These are phyloP conservation scores for Sclerotinia minor DNA, from an alignment of 2,329 filamentous ascomycete species.

Conservation along the genomic window DNA sequence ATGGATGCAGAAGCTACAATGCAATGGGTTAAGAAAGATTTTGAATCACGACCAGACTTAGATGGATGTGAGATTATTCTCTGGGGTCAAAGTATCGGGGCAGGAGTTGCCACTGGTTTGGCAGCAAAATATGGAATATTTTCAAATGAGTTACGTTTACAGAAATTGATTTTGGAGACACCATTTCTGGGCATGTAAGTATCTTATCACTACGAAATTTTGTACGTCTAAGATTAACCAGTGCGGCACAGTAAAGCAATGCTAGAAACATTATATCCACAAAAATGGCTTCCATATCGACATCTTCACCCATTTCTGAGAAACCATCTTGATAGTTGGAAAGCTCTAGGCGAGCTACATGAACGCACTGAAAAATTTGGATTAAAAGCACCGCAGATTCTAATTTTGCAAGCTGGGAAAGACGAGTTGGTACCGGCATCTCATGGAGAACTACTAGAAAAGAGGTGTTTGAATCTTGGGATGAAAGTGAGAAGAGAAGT, in stretches of 20 bases:
- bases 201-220: neutral
- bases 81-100: constrained; percentile 78
- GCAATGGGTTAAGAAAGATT: constrained; percentile 56
- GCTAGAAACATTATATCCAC: constrained; percentile 71
- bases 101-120: constrained; percentile 65
- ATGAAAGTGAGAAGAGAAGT: constrained; percentile 49
- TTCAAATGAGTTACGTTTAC: constrained; percentile 36
- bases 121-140: constrained; percentile 27
- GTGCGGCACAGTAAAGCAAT: constrained; percentile 53
- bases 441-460: constrained; percentile 50
- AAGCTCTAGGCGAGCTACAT: constrained; percentile 51
- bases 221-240: neutral
- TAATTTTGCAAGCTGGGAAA: constrained; percentile 57
- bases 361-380: constrained; percentile 36
- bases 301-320: constrained; percentile 73
- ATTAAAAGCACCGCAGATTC: constrained; percentile 27
- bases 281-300: constrained; percentile 76
- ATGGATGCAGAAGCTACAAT: constrained; percentile 66
- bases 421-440: constrained; percentile 59
- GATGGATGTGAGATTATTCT: constrained; percentile 50
- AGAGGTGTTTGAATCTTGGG: constrained; percentile 51
- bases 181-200: constrained; percentile 65
- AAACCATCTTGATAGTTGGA: constrained; percentile 59
- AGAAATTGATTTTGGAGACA: constrained; percentile 68
- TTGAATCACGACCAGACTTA: constrained; percentile 35